Evolutionary conservation across 768 basidiomycete species (phyloP).

Genomic region (Tricholoma terreum): DNA sequence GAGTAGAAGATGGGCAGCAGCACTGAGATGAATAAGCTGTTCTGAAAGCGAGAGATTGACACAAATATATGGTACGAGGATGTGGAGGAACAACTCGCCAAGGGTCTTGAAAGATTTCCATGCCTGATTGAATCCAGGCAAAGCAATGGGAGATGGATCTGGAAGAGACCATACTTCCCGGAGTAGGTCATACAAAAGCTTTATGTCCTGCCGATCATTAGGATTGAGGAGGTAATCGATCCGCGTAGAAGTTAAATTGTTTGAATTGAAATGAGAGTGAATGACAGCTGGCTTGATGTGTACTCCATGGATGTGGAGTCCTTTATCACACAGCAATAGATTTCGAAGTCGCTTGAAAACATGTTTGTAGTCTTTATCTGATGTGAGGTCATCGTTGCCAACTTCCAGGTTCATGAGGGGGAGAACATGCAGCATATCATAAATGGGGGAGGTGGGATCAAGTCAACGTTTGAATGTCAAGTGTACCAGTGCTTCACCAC

Average conservation of each 20-base stretch:
- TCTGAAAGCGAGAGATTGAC: slow-evolving; percentile 26
- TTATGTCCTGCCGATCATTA: slow-evolving; percentile 32
- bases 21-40: slow-evolving; percentile 31
- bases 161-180: slow-evolving; percentile 24
- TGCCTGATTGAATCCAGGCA: slow-evolving; percentile 16
- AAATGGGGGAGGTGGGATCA: no score
- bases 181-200: slow-evolving; percentile 22
- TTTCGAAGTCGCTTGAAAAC: slow-evolving; percentile 24
- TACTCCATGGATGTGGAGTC: slow-evolving; percentile 11
- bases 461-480: slow-evolving; percentile 23
- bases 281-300: background rate
- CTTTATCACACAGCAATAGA: slow-evolving; percentile 21
- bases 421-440: no score
- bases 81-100: slow-evolving; percentile 22
- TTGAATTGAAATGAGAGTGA: slow-evolving; percentile 12
- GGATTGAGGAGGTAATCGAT: slow-evolving; percentile 22
- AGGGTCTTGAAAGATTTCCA: slow-evolving; percentile 17
- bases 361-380: slow-evolving; percentile 32
- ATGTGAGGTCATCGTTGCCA: no score
- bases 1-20: slow-evolving; percentile 28
- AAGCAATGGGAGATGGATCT: background rate
- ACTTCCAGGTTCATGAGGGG: no score
- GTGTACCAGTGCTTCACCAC: slow-evolving; percentile 20
- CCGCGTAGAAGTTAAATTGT: slow-evolving; percentile 16
- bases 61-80: slow-evolving; percentile 29